Percentiles rank a stretch among this genome's conserved stretches.
phyloP scores from a whole-genome alignment of 441 rosid genomes.

The Erysimum pusillum region DNA sequence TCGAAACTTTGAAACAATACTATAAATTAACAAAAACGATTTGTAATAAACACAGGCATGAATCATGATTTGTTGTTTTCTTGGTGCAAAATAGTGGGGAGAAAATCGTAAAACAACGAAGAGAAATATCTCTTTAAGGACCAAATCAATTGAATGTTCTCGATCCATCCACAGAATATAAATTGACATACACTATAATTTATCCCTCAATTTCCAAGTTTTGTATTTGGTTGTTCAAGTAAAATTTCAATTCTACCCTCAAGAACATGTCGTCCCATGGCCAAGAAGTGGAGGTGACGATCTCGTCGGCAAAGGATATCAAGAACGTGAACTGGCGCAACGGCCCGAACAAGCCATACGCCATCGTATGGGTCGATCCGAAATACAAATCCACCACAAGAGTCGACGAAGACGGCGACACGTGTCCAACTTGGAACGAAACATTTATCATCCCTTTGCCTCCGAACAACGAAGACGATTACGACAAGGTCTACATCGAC shows the following conservation, averaged over 20 bases:
- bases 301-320: conserved; percentile 73
- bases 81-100: background rate
- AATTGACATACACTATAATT: background rate
- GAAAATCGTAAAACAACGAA: conserved; percentile 13
- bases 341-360: conserved; percentile 75
- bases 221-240: background rate
- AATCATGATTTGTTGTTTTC: background rate
- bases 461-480: conserved; percentile 48
- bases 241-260: background rate
- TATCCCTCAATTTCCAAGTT: background rate
- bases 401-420: conserved; percentile 77
- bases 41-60: too few relatives aligned
- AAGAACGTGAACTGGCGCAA: conserved; percentile 95
- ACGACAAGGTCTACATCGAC: conserved; percentile 61
- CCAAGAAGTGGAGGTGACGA: conserved; percentile 62
- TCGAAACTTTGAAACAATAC: too few relatives aligned
- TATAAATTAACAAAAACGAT: too few relatives aligned
- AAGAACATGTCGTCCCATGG: conserved; percentile 44
- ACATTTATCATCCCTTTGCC: conserved; percentile 60
- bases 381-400: conserved; percentile 60
- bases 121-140: background rate
- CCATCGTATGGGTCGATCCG: conserved; percentile 81
- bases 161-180: conserved; percentile 4
- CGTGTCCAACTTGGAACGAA: conserved; percentile 71
- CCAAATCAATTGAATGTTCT: conserved; percentile 20